Base-by-base conservation (phyloP, 179 eudicot genomes). In the Nepenthes alata region DNA sequence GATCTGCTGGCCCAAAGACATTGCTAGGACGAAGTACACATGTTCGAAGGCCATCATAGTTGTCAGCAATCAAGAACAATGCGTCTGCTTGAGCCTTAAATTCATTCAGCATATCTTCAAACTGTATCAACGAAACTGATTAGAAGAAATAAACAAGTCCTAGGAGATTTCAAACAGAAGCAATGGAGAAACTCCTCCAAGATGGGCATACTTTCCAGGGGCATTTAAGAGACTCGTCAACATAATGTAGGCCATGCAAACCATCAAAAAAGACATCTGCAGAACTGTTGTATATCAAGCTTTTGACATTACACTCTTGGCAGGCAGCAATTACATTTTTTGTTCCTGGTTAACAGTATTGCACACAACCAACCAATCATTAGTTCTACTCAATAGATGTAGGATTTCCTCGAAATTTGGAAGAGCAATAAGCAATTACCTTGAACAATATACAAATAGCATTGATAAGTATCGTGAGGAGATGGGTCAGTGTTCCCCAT, bases 81-180 rank as follows among this genome's bases (percentile, higher is more conserved):
- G 90, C 81, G 83, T 93, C 98, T 45, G 98, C 98, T 75, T 93
- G 96, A 62, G 95, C 83, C 74, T 77, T 86, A 66, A 91, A 71
- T 72, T 89, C 96, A 67, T 69, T 63, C 67, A 83, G 53, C 80
- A 84, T 69, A 63, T 84, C 87, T 67, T 67, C 75, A 47, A 73
- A 85, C 96, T 93, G 83, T 62, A 76, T 34, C 50, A 57, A 55
- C 58, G 55, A 54, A 54, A 48, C 16, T 57, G 55, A 56, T 64
- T 47, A 65, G 57, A 39, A 51, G 55, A 35, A 59, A 55, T 51
- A 65, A 14, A 41, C 57, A 60, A 39, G 63, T 37, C 16, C 50
- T 25, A 47, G 58, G 59, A 49, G 37, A 52, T 48, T 12, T 53
- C 58, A 13, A 16, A 50, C 38, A 53, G 37, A 59, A 51, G 59